Conservation (phyloP, 2,329 filamentous ascomycete genomes). For the Sclerotinia trifoliorum region DNA sequence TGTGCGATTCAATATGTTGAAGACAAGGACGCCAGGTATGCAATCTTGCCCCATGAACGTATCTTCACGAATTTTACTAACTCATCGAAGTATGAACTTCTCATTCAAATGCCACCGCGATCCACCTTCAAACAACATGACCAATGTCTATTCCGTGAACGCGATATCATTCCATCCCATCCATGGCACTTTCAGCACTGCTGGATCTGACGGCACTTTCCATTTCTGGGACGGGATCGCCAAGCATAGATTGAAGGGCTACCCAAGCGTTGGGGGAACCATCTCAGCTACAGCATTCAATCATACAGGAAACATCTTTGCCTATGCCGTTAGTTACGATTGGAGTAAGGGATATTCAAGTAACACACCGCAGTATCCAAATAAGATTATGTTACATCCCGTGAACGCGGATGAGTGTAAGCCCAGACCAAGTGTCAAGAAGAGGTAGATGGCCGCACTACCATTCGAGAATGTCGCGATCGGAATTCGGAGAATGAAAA, state of each 20-base stretch:
- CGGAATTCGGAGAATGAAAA: neutral
- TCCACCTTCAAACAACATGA: slow-evolving; percentile 68
- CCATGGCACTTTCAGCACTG: slow-evolving; percentile 97
- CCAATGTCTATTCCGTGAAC: slow-evolving; percentile 93
- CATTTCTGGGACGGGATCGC: slow-evolving; percentile 95
- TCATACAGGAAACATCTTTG: slow-evolving; percentile 77
- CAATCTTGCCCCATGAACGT: neutral
- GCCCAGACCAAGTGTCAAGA: slow-evolving; percentile 45
- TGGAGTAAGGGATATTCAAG: slow-evolving; percentile 94
- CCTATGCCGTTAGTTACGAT: slow-evolving; percentile 91
- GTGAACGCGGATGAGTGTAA: slow-evolving; percentile 65
- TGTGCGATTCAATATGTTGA: slow-evolving; percentile 99
- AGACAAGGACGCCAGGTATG: slow-evolving; percentile 78
- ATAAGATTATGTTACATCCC: slow-evolving; percentile 83
- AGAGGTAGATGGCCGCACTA: slow-evolving; percentile 34
- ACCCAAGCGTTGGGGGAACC: slow-evolving; percentile 76
- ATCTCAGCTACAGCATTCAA: slow-evolving; percentile 94
- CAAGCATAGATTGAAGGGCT: slow-evolving; percentile 87
- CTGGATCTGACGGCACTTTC: slow-evolving; percentile 93
- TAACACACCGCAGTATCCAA: slow-evolving; percentile 72
- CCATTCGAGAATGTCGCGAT: neutral
- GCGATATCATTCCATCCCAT: slow-evolving; percentile 96
- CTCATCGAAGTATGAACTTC: slow-evolving; percentile 71
- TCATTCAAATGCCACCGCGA: slow-evolving; percentile 99
- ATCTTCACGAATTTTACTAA: slow-evolving; percentile 11